Percentiles rank a stretch among this genome's conserved stretches.
phyloP scores from a whole-genome alignment of 2,329 filamentous ascomycete species.

The Leptographium wingfieldii region DNA sequence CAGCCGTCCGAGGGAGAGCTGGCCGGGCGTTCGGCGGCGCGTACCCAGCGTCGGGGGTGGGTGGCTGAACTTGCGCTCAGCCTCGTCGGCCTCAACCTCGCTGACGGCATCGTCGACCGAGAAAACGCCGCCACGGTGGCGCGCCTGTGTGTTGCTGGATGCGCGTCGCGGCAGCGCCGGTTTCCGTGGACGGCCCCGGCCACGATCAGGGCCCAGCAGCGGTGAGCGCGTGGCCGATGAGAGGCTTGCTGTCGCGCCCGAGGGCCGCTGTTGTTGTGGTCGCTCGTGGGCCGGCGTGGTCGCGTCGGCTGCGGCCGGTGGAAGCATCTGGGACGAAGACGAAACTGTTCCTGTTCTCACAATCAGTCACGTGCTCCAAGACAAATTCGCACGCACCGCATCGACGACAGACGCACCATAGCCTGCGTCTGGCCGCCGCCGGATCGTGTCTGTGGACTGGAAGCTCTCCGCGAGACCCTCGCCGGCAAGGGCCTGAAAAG shows the following conservation, averaged over 20 bases:
- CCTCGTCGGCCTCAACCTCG: slow-evolving; percentile 62
- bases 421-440: slow-evolving; percentile 39
- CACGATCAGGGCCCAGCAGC: slow-evolving; percentile 32
- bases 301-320: neutral
- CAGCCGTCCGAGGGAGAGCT: slow-evolving; percentile 14
- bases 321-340: neutral
- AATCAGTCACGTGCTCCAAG: no score
- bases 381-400: neutral
- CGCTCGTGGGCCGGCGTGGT: slow-evolving; percentile 22
- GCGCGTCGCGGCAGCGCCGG: slow-evolving; percentile 60
- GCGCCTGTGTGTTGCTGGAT: slow-evolving; percentile 49
- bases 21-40: neutral
- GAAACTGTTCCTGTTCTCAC: neutral
- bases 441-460: slow-evolving; percentile 47
- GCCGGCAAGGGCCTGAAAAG: neutral
- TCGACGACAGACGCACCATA: slow-evolving; percentile 37
- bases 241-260: slow-evolving; percentile 17
- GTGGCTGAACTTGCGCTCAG: slow-evolving; percentile 29
- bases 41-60: neutral
- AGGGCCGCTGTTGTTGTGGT: slow-evolving; percentile 1
- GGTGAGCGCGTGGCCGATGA: slow-evolving; percentile 28
- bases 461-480: slow-evolving; percentile 39
- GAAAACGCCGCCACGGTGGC: slow-evolving; percentile 74
- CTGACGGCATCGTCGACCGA: slow-evolving; percentile 79
- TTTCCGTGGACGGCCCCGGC: slow-evolving; percentile 49